Evolutionary conservation across 192 early-diverging fungal species (phyloP).

Genomic region (Coemansia sp.): DNA sequence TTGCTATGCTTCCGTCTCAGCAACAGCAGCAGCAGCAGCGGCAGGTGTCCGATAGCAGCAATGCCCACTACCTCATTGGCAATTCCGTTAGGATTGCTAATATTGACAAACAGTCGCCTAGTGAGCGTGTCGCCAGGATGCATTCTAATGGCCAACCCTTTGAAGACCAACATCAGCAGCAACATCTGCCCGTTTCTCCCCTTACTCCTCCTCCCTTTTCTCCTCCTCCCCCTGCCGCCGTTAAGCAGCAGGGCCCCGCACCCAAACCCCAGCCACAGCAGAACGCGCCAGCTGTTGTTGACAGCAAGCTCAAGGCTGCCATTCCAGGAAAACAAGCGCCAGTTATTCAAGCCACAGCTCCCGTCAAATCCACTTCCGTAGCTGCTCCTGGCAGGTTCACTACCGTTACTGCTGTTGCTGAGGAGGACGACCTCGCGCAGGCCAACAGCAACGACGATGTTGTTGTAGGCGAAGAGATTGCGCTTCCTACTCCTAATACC

Average conservation of each 20-base stretch:
- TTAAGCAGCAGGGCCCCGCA: neutral
- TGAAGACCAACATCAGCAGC: constrained; percentile 12
- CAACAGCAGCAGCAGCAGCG: constrained; percentile 22
- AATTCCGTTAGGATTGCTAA: neutral
- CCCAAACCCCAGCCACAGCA: constrained; percentile 13
- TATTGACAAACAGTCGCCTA: neutral
- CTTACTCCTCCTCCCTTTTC: too few species aligned
- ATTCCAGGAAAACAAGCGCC: constrained; percentile 31
- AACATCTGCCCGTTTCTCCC: constrained; percentile 5
- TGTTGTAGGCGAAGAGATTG: neutral
- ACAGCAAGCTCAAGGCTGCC: constrained; percentile 2
- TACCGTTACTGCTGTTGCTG: neutral
- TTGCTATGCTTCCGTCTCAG: neutral
- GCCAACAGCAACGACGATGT: neutral
- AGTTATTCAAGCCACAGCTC: constrained; percentile 16
- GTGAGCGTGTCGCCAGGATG: neutral
- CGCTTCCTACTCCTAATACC: constrained; percentile 1
- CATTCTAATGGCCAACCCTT: neutral
- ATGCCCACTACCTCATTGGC: constrained; percentile 4
- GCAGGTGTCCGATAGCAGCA: neutral
- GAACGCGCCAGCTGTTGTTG: neutral
- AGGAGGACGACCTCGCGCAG: neutral
- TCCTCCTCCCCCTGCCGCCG: too few species aligned
- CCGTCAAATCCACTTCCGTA: neutral
- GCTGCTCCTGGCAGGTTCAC: neutral